These are phyloP conservation scores for Saksenaea oblongispora DNA, from an alignment of 371 early-diverging fungal species.

Conservation along the genomic window DNA sequence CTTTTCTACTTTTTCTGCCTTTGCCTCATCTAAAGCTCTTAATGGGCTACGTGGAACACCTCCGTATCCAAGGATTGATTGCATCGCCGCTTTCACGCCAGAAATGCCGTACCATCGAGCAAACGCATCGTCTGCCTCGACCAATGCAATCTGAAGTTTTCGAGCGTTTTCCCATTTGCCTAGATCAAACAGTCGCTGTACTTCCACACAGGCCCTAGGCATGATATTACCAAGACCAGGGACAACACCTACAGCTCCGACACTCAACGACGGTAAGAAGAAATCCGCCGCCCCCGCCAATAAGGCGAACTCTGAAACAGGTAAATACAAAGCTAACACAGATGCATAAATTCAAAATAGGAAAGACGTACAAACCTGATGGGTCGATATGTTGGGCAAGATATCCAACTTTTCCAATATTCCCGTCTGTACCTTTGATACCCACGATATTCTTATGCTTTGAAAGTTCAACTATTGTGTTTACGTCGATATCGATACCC, in stretches of 20 bases:
- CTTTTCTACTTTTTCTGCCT: background rate
- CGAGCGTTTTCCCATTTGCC: constrained; percentile 36
- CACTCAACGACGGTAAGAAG: constrained; percentile 40
- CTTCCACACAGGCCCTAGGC: constrained; percentile 36
- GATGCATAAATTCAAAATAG: background rate
- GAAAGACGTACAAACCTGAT: constrained; percentile 4
- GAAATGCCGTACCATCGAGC: constrained; percentile 48
- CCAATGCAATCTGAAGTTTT: constrained; percentile 36
- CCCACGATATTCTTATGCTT: constrained; percentile 47
- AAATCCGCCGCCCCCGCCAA: constrained; percentile 51
- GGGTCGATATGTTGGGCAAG: constrained; percentile 4
- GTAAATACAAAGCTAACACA: too few relatives aligned
- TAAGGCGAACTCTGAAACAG: constrained; percentile 25
- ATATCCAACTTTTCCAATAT: constrained; percentile 50
- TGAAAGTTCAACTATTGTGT: constrained; percentile 28
- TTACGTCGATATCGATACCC: constrained; percentile 39
- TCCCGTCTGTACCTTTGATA: constrained; percentile 51
- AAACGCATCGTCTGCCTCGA: constrained; percentile 45
- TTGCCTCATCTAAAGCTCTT: constrained; percentile 11
- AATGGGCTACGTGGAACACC: constrained; percentile 43
- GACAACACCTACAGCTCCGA: constrained; percentile 45
- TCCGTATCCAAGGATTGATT: constrained; percentile 34
- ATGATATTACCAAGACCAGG: constrained; percentile 46
- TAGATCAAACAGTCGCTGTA: constrained; percentile 34
- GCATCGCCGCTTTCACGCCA: constrained; percentile 42